Conservation (phyloP, 2,329 filamentous ascomycete genomes). For the Rhexocercosporidium sp. region DNA sequence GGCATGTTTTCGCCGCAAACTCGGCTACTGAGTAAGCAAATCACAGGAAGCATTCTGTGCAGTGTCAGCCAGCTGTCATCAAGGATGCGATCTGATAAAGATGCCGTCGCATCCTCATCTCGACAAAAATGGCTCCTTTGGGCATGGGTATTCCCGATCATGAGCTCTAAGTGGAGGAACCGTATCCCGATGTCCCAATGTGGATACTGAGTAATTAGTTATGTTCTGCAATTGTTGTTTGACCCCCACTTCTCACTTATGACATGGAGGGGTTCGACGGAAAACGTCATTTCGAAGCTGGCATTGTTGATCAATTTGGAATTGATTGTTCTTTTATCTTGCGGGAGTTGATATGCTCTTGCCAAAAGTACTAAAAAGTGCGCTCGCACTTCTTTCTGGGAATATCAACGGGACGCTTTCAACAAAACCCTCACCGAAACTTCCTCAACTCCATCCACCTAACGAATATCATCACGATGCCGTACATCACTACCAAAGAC, state of each 20-base stretch:
- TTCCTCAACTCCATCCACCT: neutral
- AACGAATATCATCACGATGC: constrained; percentile 28
- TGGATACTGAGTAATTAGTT: too few relatives aligned
- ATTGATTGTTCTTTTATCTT: neutral
- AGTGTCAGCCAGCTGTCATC: constrained; percentile 5
- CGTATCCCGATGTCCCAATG: too few relatives aligned
- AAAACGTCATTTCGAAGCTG: neutral
- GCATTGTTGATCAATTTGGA: neutral
- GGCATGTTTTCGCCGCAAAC: neutral
- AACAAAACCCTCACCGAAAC: neutral
- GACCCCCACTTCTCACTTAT: too few relatives aligned
- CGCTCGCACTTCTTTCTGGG: neutral
- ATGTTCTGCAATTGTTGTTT: too few relatives aligned
- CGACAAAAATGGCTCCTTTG: neutral
- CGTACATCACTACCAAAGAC: constrained; percentile 46
- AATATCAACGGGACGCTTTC: too few relatives aligned
- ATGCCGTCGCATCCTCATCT: neutral
- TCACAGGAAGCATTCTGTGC: neutral
- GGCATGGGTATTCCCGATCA: neutral
- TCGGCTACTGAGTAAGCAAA: constrained; percentile 10
- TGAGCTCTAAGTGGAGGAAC: neutral
- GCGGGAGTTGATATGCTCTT: neutral
- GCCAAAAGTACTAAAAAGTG: neutral
- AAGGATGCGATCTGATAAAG: neutral
- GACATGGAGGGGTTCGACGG: too few relatives aligned